Conservation (phyloP, 306 rosid genomes). For the Erythrophleum fordii region DNA sequence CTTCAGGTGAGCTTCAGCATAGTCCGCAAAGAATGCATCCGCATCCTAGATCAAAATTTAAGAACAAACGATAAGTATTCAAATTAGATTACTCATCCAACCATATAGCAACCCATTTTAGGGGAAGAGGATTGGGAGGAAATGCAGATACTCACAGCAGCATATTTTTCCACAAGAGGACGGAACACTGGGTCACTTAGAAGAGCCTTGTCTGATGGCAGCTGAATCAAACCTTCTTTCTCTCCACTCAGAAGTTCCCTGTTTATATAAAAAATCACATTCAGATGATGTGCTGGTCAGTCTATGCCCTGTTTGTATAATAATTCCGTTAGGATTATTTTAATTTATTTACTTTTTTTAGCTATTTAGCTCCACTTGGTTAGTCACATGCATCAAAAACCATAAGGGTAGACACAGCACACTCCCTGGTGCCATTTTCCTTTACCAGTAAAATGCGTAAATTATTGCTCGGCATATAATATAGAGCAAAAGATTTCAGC, state of each 20-base stretch:
- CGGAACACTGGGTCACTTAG: constrained; percentile 62
- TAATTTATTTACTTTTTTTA: not conserved
- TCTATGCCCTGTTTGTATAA: not conserved
- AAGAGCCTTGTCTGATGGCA: constrained; percentile 71
- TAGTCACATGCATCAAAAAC: not conserved
- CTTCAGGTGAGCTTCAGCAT: constrained; percentile 57
- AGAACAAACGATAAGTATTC: not conserved
- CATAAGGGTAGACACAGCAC: not conserved
- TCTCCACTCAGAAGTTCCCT: constrained; percentile 41
- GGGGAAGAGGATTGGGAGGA: not conserved
- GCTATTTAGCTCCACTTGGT: not conserved
- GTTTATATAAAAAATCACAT: not conserved
- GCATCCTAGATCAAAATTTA: constrained; percentile 45
- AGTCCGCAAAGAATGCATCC: constrained; percentile 59
- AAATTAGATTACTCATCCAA: not conserved
- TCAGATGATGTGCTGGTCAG: constrained; percentile 31
- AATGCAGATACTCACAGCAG: constrained; percentile 41
- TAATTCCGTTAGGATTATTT: not conserved
- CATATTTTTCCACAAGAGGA: constrained; percentile 62
- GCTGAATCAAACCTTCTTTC: constrained; percentile 39
- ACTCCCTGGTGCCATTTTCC: not conserved
- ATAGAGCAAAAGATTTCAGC: constrained; percentile 9
- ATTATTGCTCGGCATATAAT: not conserved
- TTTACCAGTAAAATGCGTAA: not conserved
- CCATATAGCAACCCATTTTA: not conserved